Evolutionary conservation across 371 early-diverging fungal genomes (phyloP), one percentile per base, ranked within the genome.

Genomic region (Apophysomyces ossiformis): DNA sequence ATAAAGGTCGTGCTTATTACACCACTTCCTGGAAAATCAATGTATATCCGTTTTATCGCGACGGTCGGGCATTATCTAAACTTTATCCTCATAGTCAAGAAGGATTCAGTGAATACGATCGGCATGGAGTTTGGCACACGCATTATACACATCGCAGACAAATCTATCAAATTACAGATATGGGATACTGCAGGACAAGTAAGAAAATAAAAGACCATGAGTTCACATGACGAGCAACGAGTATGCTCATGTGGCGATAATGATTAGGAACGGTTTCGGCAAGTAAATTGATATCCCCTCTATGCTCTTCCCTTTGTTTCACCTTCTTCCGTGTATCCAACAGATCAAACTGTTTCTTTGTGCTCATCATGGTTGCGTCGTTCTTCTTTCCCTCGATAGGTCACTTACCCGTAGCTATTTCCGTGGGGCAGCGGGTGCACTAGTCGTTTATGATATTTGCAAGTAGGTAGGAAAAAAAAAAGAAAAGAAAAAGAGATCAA

Each of bases 101-200:
- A 85, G 62, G 81, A 79, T 61, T 85, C 85, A 38, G 82, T 85
- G 8, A 89, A 87, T 59, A 90, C 90, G 58, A 90, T 90, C 66
- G 90, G 89, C 37, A 89, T 89, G 74, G 89, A 89, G 61, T 90
- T 90, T 58, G 89, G 88, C 21, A 87, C 86, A 62, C 85, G 85
- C 59, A 84, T 89, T 58, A 78, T 90, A 57, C 83, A 82, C 60
- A 86, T 93, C 47, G 88, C 84, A 47, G 81, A 85, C 71, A 84
- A 85, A 65, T 80, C 77, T 16, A 83, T 91, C 62, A 92, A 92
- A 69, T 73, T 93, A 37, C 95, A 93, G 72, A 89, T 95, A 63
- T 93, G 93, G 93, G 93, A 91, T 67, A 95, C 93, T 38, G 93
- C 95, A 47, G 95, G 95, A 38, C 95, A 94, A 73, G 83, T 79